These are phyloP conservation scores for Claviceps pazoutovae DNA, from an alignment of 2,329 filamentous ascomycete genomes.

Conservation along the genomic window DNA sequence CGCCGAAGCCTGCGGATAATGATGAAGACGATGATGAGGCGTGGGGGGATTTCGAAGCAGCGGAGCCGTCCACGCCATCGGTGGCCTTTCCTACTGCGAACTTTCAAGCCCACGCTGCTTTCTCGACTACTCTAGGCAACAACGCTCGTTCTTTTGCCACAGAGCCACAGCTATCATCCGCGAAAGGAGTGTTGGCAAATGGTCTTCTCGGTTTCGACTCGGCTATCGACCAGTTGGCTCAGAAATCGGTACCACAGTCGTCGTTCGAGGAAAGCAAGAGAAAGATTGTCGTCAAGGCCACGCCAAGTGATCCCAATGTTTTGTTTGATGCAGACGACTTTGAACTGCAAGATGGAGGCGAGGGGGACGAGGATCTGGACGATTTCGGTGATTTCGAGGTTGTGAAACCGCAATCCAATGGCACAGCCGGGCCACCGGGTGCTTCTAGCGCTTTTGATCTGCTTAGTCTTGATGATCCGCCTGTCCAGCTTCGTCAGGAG, in stretches of 20 bases:
- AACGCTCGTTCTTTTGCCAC: background rate
- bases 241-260: constrained; percentile 8
- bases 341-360: constrained; percentile 25
- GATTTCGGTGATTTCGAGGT: constrained; percentile 47
- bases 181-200: background rate
- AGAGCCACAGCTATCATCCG: background rate
- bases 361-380: constrained; percentile 35
- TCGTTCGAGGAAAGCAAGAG: constrained; percentile 6
- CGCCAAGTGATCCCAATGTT: constrained; percentile 34
- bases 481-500: background rate
- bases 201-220: background rate
- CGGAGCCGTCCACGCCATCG: constrained; percentile 17
- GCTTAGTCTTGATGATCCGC: constrained; percentile 23
- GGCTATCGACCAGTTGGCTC: background rate
- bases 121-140: background rate
- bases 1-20: constrained; percentile 25
- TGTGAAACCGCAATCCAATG: constrained; percentile 14
- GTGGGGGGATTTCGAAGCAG: constrained; percentile 56
- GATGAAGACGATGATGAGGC: constrained; percentile 41
- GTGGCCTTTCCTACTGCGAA: background rate
- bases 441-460: constrained; percentile 20
- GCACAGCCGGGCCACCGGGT: background rate
- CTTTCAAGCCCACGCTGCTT: background rate
- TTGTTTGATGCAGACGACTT: constrained; percentile 53
- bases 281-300: constrained; percentile 12